These are phyloP conservation scores for Teratosphaeria viscida DNA, from an alignment of 2,329 filamentous ascomycete genomes.

Conservation along the genomic window DNA sequence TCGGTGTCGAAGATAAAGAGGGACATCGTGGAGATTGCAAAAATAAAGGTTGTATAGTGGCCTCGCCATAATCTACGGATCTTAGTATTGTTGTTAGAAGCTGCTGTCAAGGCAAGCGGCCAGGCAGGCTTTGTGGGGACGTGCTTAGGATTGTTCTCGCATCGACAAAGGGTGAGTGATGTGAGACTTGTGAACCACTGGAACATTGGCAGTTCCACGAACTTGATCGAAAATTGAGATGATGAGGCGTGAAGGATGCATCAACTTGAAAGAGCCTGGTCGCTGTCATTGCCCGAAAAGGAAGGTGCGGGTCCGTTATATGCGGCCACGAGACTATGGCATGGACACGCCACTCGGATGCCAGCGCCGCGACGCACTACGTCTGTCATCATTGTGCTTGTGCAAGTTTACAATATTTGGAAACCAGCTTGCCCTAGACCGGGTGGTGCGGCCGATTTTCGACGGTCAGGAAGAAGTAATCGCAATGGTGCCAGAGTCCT, in stretches of 20 bases:
- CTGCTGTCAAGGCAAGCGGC: neutral
- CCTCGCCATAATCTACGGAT: neutral
- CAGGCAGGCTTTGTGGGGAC: neutral
- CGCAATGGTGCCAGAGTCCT: neutral
- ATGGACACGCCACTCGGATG: neutral
- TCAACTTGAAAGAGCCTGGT: neutral
- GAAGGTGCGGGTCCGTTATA: neutral
- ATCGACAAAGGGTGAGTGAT: neutral
- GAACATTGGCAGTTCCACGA: neutral
- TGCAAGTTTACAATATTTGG: too few species aligned
- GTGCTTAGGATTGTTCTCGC: neutral
- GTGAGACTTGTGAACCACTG: neutral
- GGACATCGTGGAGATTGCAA: neutral
- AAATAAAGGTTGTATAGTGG: neutral
- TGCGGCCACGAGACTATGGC: neutral
- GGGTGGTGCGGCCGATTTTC: neutral
- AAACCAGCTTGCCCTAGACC: neutral
- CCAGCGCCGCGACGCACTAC: too few species aligned
- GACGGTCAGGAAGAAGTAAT: neutral
- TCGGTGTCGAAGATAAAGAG: neutral
- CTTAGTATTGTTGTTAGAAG: neutral
- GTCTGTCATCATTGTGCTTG: too few species aligned
- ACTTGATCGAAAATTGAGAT: neutral
- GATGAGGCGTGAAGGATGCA: neutral
- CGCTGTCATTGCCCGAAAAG: neutral